Evolutionary conservation across 2,329 filamentous ascomycete species (phyloP), one percentile per base, ranked within the genome.

Genomic region (Raffaelea deltoideospora): DNA sequence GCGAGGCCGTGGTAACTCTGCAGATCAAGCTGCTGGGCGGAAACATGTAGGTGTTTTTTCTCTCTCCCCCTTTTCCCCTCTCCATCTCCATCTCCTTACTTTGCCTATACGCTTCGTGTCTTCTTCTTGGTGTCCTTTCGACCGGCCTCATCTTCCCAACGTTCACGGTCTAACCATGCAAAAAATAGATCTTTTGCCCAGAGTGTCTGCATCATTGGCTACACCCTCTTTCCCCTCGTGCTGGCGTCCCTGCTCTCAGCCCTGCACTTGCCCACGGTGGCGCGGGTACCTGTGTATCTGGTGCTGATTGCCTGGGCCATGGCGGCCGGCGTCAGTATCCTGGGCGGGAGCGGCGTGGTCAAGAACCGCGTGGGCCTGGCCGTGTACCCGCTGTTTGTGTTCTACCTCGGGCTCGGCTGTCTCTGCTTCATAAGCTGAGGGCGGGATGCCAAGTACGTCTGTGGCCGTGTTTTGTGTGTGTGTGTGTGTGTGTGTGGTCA

Each of bases 11-110:
- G 4, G 90, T 98, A 41, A 98, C 90, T n/a, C 61, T 93, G 53
- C 90, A 98, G 68, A 96, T 98, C 57, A 94, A 93, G 63, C 65
- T 98, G 48, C 61, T 98, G 41, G 90, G 90, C 41, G 90, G 90
- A 32, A 95, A 90, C 63, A 95, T 98, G 88, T 96, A 65, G 60
- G 86, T 48, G 4, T 23, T 4, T 5, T 35, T 29, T 26, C 18
- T 21, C 10, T 31, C n/a, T 20, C 3, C 3, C 7, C n/a, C 18
- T 20, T 14, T 36, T 30, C 31, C n/a, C 32, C 17, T 8, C 20
- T 39, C 21, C 24, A 14, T 24, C 9, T 22, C 14, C 19, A 10
- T 35, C 7, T 13, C 19, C 14, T 18, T 18, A 8, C 28, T 10
- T 23, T 11, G 40, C 38, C n/a, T n/a, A n/a, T n/a, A n/a, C n/a